Evolutionary conservation across 2,329 filamentous ascomycete genomes (phyloP).

Genomic region (Keithomyces neogunnii): DNA sequence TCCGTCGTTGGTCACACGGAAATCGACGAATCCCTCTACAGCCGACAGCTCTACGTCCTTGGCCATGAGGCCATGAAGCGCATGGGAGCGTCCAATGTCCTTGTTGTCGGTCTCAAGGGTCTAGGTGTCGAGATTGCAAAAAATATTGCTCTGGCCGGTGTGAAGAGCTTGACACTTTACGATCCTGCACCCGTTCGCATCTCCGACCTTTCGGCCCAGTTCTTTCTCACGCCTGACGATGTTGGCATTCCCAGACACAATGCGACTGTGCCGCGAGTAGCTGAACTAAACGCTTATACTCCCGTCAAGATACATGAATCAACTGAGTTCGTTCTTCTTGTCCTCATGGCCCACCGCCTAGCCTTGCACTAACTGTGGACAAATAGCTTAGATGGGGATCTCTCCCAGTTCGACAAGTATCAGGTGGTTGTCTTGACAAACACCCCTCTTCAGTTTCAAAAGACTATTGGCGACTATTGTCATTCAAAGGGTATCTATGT

Average conservation of each 20-base stretch:
- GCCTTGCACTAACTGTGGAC: neutral
- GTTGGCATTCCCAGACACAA: conserved; percentile 86
- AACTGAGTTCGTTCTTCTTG: conserved; percentile 30
- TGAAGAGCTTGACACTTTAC: conserved; percentile 92
- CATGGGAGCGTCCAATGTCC: conserved; percentile 92
- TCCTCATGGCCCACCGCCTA: conserved; percentile 5
- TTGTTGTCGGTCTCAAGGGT: conserved; percentile 85
- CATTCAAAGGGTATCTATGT: conserved; percentile 90
- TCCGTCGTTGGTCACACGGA: conserved; percentile 46
- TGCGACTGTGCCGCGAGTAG: conserved; percentile 79
- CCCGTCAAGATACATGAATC: conserved; percentile 72
- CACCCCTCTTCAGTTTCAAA: conserved; percentile 70
- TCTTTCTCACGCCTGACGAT: conserved; percentile 84
- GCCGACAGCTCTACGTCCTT: conserved; percentile 63
- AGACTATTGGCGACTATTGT: conserved; percentile 83
- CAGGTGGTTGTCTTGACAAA: conserved; percentile 89
- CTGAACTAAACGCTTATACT: conserved; percentile 94
- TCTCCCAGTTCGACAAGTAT: conserved; percentile 79
- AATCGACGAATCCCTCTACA: conserved; percentile 68
- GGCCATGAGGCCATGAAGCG: conserved; percentile 91
- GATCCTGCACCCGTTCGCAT: conserved; percentile 80
- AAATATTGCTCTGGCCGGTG: conserved; percentile 94
- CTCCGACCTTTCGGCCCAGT: conserved; percentile 89
- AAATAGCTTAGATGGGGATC: conserved; percentile 60
- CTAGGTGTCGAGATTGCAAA: conserved; percentile 97